Evolutionary conservation across 352 stramenopile genomes (phyloP), one percentile per base, ranked within the genome.

Genomic region (Hyaloperonospora brassicae): DNA sequence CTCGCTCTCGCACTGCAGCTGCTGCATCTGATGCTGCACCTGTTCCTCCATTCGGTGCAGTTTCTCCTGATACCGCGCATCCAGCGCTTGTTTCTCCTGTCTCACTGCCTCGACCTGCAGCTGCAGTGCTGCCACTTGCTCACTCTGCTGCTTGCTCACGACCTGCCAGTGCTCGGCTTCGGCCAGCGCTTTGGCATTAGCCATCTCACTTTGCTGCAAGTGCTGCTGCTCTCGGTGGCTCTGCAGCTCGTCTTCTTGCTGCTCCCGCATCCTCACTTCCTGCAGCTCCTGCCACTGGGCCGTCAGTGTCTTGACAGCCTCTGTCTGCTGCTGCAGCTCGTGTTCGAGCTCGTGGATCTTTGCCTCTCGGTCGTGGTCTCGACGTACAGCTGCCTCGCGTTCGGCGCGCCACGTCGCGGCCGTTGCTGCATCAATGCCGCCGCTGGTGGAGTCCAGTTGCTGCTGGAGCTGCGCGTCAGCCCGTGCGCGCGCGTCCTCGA

Each of bases 21-120:
- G 65, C 30, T 84, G 57, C 42, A 85, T 58, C 42, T 82, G 66
- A 11, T 59, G 44, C 23, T 79, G 63, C 57, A 86, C 67, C 45
- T 85, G 68, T 24, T 81, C 72, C n/a, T 87, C 77, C 68, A 86
- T 83, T 5, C 61, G 50, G 59, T 83, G 79, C 12, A 76, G 41
- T 47, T 84, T 78, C 10, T 50, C 46, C 58, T 84, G 67, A 27
- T 69, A 78, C 11, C 68, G 68, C 25, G 48, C 55, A 39, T 86
- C 73, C 27, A 64, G 38, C 1, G 57, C 48, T 45, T 79, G 66
- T 44, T 82, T 82, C 45, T 86, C 75, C 46, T 73, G 70, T 10
- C 22, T 59, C 13, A 73, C 50, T 9, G 69, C 54, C 10, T 84
- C 67, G 24, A 73, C 1, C 41, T 73, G 73, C 25, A 72, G 21